A percentile compares a stretch with the other conserved stretches of the same genome.
phyloP scores from a whole-genome alignment of 441 rosid genomes.

The Erysimum cheiri region DNA sequence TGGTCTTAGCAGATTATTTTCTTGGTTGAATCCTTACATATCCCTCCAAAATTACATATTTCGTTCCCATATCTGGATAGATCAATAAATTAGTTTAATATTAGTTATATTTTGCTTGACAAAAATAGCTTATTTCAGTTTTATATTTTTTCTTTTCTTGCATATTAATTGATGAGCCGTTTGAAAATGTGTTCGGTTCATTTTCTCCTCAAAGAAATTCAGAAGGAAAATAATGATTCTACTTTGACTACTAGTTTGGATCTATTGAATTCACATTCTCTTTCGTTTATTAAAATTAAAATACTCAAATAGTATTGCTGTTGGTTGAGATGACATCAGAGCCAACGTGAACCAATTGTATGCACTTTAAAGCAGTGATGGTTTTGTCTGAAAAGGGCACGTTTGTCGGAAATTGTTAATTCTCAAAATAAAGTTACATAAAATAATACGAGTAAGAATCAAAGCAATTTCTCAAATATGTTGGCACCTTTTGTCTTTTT shows the following conservation, averaged over 20 bases:
- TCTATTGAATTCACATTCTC: constrained; percentile 27
- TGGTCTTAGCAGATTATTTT: background rate
- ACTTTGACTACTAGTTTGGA: constrained; percentile 42
- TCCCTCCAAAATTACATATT: background rate
- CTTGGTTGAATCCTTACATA: constrained; percentile 6
- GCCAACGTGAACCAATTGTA: constrained; percentile 41
- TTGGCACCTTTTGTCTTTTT: constrained; percentile 22
- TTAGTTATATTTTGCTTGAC: background rate
- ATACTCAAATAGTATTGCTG: constrained; percentile 32
- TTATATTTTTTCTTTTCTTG: constrained; percentile 25
- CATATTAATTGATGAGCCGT: constrained; percentile 24
- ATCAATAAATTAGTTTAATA: background rate
- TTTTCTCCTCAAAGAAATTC: constrained; percentile 3
- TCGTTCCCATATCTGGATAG: constrained; percentile 1
- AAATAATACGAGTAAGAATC: background rate
- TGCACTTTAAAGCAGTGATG: constrained; percentile 41
- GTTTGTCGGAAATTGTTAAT: constrained; percentile 38
- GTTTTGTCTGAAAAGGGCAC: constrained; percentile 41
- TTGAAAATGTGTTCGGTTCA: constrained; percentile 4
- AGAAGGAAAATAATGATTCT: constrained; percentile 18
- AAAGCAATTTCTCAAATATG: constrained; percentile 23
- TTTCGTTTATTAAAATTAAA: constrained; percentile 21
- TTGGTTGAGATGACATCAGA: constrained; percentile 42
- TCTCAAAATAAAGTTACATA: background rate
- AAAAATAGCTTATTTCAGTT: background rate